Evolutionary conservation across 192 early-diverging fungal species (phyloP), one percentile per base, ranked within the genome.

Genomic region (Backusella tuberculispora): DNA sequence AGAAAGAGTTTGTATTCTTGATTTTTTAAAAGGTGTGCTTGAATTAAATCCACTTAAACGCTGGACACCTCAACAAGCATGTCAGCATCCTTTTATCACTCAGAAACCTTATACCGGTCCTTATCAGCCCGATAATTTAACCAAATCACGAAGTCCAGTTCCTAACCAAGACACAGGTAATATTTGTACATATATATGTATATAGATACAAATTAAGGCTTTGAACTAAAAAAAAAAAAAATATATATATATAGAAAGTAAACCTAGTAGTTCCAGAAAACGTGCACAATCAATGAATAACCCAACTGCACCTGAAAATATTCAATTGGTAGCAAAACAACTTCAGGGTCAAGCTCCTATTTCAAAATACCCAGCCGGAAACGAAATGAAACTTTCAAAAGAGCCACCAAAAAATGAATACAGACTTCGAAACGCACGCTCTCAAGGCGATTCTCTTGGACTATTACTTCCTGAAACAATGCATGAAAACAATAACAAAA

Each of bases 31-130:
- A 42, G 97, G 97, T 14, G 80, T 98, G 21, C 81, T 99, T 60
- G 90, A 92, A 46, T 72, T 98, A 29, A 97, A 99, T 66, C 97
- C 96, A 2, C 87, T 94, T 73, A 94, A 94, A 78, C 88, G 98
- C 66, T 98, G 97, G 97, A 93, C 95, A 10, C 97, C 98, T n/a
- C 92, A 94, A 56, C 95, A 99, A 79, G 97, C 98, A 1, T 86
- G 90, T 9, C 83, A 92, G 77, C 98, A 99, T 69, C 98, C 98
- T 13, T 98, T 99, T 75, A 95, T 98, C 48, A 98, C 97, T 0
- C 95, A 95, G 7, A 92, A 96, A 75, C 84, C 85, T 14, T 95
- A 90, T 42, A 80, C 83, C 2, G 92, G 90, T 0, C 89, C 91
- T 45, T 96, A 91, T 73, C 76, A 83, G 10, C 94, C 92, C 14